These are phyloP conservation scores for Paraphysoderma sedebokerense DNA, from an alignment of 371 early-diverging fungal species.

Conservation along the genomic window DNA sequence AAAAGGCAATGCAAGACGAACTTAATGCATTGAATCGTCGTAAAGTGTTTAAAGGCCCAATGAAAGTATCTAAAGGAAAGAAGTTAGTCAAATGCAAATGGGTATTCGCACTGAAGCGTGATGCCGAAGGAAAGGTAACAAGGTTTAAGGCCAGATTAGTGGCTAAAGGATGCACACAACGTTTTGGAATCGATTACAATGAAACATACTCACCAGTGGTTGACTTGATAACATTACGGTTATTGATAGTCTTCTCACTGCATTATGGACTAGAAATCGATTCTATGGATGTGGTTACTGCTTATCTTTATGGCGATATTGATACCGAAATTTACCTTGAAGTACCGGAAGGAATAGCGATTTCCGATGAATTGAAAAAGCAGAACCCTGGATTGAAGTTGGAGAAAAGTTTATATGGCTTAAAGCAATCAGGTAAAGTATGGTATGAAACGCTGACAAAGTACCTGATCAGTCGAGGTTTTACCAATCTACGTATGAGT, in stretches of 20 bases:
- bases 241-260: constrained; percentile 9
- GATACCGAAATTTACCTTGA: constrained; percentile 14
- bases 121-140: constrained; percentile 3
- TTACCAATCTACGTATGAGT: too few relatives aligned
- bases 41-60: too few relatives aligned
- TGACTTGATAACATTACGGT: constrained; percentile 6
- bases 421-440: constrained; percentile 10
- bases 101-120: constrained; percentile 11
- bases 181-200: constrained; percentile 10
- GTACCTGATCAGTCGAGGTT: neutral
- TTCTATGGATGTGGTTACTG: constrained; percentile 15
- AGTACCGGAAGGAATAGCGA: constrained; percentile 8
- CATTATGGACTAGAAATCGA: constrained; percentile 4
- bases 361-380: neutral
- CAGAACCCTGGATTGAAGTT: constrained; percentile 2
- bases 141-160: constrained; percentile 17
- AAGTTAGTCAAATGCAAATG: constrained; percentile 7
- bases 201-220: constrained; percentile 19
- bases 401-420: constrained; percentile 8
- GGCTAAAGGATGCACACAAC: constrained; percentile 16
- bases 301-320: constrained; percentile 14
- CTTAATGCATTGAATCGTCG: too few relatives aligned
- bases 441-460: constrained; percentile 10
- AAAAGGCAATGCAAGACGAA: too few relatives aligned
- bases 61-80: neutral